Evolutionary conservation across 2,329 filamentous ascomycete species (phyloP), one percentile per base, ranked within the genome.

Genomic region (Pseudocercospora fuligena): DNA sequence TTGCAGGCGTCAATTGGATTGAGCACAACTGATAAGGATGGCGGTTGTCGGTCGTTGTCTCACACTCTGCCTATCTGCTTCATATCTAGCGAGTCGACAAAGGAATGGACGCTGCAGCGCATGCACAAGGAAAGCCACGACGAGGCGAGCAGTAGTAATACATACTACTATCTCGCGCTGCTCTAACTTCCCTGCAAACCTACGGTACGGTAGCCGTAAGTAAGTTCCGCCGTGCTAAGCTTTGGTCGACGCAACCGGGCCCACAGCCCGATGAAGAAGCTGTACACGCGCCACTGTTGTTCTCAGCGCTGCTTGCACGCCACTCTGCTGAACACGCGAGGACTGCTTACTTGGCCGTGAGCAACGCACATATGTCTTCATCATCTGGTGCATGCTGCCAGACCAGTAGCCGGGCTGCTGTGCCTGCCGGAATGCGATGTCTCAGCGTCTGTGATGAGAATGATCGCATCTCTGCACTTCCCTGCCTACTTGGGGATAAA

Each of bases 1-100:
- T 56, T 46, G 36, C 53, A 36, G 58, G 61, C 51, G n/a, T 60
- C 27, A 21, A 60, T 29, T 58, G 64, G 56, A 25, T 27, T 56
- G 60, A 49, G 43, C 21, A 49, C 47, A 21, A 51, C 47, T 51
- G 47, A 51, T 51, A 51, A 51, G 47, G 47, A 51, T 51, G 47
- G 47, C 47, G 19, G 47, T n/a, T 11, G 47, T 51, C 47, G 47
- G 47, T 56, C 19, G 47, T 56, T 5, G 51, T 56, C 51, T 56
- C 51, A 51, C 47, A 23, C n/a, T 53, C 47, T 25, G 49, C 49
- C 49, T 54, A 54, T 54, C 25, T 54, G 51, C 51, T 25, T 54
- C 25, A 54, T 54, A 31, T 2, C 25, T 31, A 31, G 51, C 23
- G 19, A 25, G 46, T 54, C 36, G 51, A 54, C 51, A 31, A 54